Evolutionary conservation across 306 rosid genomes (phyloP), one percentile per base, ranked within the genome.

Genomic region (Prunus salicina): DNA sequence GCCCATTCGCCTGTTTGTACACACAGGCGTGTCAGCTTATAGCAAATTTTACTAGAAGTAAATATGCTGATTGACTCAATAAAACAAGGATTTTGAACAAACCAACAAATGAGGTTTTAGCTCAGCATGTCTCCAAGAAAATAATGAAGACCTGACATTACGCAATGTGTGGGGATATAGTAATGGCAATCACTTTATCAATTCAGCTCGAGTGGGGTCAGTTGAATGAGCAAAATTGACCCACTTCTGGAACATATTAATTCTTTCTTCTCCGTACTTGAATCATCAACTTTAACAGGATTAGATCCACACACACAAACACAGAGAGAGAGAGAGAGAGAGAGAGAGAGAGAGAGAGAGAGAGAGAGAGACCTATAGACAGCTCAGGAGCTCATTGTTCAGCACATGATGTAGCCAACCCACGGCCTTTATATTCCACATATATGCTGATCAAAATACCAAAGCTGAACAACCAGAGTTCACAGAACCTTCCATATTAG

Each of bases 221-320:
- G 67, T 27, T 60, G 69, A 76, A 75, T 67, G 74, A 81, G 61
- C 55, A 64, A 24, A 62, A 64, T 65, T 76, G 79, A 74, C 73
- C 88, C 75, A 73, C 79, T 66, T 77, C 71, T 28, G 67, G 24
- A 81, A 78, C 79, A 77, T 73, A 73, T 68, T 75, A 52, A 80
- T 12, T 28, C 49, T 78, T 28, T 13, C 61, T 73, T 72, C 81
- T 78, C 50, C 61, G 64, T 73, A 63, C 75, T 57, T 20, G 27
- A 77, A 66, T 27, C 62, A 34, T 62, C 34, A 70, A 71, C 65
- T 62, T 43, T 19, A 72, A 41, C 10, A 3, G 67, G 75, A 43
- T 68, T 66, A 56, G 52, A 55, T 71, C 58, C 62, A n/a, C 67
- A 25, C 69, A 47, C 43, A 63, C 73, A 46, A 72, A 16, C 72